Conservation (phyloP, 1,139 yeast genomes). For the Meyerozyma elateridarum region DNA sequence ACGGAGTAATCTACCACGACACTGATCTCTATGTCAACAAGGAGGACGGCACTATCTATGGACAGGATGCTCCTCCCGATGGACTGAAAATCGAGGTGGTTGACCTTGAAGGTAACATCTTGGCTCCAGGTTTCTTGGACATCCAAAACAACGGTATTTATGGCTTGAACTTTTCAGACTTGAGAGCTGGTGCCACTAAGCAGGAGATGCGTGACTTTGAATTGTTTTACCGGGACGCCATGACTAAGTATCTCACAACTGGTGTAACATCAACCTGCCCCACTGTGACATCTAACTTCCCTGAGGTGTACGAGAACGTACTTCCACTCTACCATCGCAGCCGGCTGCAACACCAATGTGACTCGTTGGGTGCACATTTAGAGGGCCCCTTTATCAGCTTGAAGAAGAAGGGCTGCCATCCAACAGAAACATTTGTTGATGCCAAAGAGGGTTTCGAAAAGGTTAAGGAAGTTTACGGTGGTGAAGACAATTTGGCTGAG, state of each 20-base stretch:
- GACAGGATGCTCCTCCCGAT: constrained; percentile 17
- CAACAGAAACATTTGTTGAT: constrained; percentile 49
- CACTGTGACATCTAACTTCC: constrained; percentile 53
- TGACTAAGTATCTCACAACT: constrained; percentile 45
- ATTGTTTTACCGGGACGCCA: constrained; percentile 37
- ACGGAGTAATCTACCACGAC: constrained; percentile 36
- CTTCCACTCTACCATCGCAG: constrained; percentile 42
- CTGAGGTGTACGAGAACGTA: constrained; percentile 48
- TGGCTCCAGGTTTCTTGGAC: constrained; percentile 60
- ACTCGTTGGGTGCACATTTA: constrained; percentile 58
- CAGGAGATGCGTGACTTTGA: constrained; percentile 30
- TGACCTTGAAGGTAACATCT: constrained; percentile 44
- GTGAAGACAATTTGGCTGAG: constrained; percentile 31
- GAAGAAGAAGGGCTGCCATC: constrained; percentile 60
- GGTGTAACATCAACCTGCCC: constrained; percentile 63
- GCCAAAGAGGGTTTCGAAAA: constrained; percentile 37
- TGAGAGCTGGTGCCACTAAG: constrained; percentile 29
- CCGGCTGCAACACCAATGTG: constrained; percentile 36
- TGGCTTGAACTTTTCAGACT: constrained; percentile 52
- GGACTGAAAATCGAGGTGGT: constrained; percentile 21
- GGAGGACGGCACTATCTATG: constrained; percentile 39
- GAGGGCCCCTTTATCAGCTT: constrained; percentile 61
- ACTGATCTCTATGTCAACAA: constrained; percentile 46
- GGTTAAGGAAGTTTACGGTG: constrained; percentile 45
- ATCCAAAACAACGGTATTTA: constrained; percentile 60